phyloP scores from a whole-genome alignment of 306 rosid species.

The Begonia fuchsioides region DNA sequence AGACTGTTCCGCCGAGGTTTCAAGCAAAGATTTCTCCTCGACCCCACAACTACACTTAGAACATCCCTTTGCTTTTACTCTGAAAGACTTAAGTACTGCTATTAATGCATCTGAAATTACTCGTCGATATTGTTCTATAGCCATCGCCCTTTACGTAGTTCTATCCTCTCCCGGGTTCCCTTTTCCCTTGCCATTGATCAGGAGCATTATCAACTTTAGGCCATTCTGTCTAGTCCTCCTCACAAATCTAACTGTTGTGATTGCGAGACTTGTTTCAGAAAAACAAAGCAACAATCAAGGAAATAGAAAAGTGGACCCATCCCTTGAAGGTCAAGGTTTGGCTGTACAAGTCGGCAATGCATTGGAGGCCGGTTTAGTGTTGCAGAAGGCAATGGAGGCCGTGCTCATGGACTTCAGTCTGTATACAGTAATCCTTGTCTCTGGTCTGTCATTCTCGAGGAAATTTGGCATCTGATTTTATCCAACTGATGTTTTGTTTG shows the following conservation, averaged over 20 bases:
- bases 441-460: slow-evolving; percentile 38
- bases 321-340: slow-evolving; percentile 22
- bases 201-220: slow-evolving; percentile 26
- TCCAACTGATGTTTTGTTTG: no score
- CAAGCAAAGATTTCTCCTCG: slow-evolving; percentile 11
- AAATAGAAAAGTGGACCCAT: not conserved
- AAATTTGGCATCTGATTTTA: not conserved
- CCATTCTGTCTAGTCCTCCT: slow-evolving; percentile 55
- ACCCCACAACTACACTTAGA: slow-evolving; percentile 15
- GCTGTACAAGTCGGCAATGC: slow-evolving; percentile 23
- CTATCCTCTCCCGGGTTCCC: slow-evolving; percentile 34
- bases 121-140: slow-evolving; percentile 37
- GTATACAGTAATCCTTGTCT: slow-evolving; percentile 44
- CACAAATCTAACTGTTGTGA: slow-evolving; percentile 45
- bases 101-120: slow-evolving; percentile 34
- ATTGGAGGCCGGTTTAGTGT: slow-evolving; percentile 33
- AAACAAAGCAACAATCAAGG: slow-evolving; percentile 16
- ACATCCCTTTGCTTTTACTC: slow-evolving; percentile 15
- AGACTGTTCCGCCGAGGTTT: not conserved
- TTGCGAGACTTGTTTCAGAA: slow-evolving; percentile 25
- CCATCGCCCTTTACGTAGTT: slow-evolving; percentile 39
- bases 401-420: slow-evolving; percentile 60
- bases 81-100: slow-evolving; percentile 33
- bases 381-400: slow-evolving; percentile 43
- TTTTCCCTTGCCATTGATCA: slow-evolving; percentile 18